Conservation (phyloP, 2,329 filamentous ascomycete genomes). For the Aureobasidium sp. region DNA sequence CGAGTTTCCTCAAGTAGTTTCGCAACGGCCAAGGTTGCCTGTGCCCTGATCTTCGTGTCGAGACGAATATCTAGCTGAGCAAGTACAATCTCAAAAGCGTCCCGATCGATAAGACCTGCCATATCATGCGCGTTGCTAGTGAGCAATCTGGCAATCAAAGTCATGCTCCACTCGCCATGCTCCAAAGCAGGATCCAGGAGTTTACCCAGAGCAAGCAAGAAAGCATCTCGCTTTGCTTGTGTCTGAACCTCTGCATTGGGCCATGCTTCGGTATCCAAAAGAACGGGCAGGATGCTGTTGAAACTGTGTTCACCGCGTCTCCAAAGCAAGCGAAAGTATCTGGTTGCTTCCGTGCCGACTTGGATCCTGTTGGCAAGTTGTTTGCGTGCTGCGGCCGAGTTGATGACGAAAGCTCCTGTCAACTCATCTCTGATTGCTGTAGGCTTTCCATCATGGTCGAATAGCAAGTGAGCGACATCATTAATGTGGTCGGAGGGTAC, state of each 20-base stretch:
- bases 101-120: slow-evolving; percentile 62
- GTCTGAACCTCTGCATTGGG: slow-evolving; percentile 34
- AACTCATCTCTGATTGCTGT: slow-evolving; percentile 28
- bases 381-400: slow-evolving; percentile 28
- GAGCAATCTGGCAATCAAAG: slow-evolving; percentile 50
- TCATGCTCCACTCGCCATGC: slow-evolving; percentile 51
- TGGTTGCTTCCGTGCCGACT: slow-evolving; percentile 7
- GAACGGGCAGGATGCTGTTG: slow-evolving; percentile 32
- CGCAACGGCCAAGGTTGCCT: slow-evolving; percentile 73
- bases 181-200: slow-evolving; percentile 88
- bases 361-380: slow-evolving; percentile 25
- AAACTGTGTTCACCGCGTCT: slow-evolving; percentile 38
- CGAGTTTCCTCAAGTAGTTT: slow-evolving; percentile 74
- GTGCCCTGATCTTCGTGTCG: slow-evolving; percentile 61
- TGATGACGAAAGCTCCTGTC: slow-evolving; percentile 21
- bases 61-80: slow-evolving; percentile 78
- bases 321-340: slow-evolving; percentile 34
- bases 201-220: slow-evolving; percentile 72
- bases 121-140: slow-evolving; percentile 44
- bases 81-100: slow-evolving; percentile 78
- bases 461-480: slow-evolving; percentile 33
- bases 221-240: slow-evolving; percentile 47
- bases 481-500: slow-evolving; percentile 31
- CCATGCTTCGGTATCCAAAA: slow-evolving; percentile 36
- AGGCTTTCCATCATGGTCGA: slow-evolving; percentile 27